Percentiles rank a stretch among this genome's conserved stretches.
Conservation (phyloP, 768 basidiomycete genomes). For the Neoboletus magnificus region DNA sequence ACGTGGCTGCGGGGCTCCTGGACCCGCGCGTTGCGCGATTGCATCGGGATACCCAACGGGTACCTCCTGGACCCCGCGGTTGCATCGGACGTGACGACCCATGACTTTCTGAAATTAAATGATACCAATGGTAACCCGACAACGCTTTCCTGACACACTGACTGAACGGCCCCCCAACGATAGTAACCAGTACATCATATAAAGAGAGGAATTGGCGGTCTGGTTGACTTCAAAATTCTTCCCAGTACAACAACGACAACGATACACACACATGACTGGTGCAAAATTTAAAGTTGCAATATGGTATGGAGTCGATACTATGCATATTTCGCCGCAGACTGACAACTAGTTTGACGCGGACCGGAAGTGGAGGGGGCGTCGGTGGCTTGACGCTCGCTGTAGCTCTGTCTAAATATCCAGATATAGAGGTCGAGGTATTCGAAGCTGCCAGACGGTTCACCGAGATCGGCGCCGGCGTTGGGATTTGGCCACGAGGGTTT, state of each 20-base stretch:
- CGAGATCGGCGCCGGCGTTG: conserved; percentile 64
- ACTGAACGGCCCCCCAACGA: not conserved
- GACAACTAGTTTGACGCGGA: not conserved
- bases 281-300: conserved; percentile 29
- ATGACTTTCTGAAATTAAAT: conserved; percentile 4
- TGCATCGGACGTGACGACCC: conserved; percentile 17
- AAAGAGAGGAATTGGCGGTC: not conserved
- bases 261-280: conserved; percentile 6
- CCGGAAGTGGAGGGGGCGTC: conserved; percentile 40
- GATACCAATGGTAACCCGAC: not conserved
- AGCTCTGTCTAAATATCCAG: conserved; percentile 38
- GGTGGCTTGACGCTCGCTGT: conserved; percentile 40
- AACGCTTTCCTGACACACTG: not conserved
- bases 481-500: conserved; percentile 38
- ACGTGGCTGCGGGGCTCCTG: not conserved
- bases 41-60: conserved; percentile 13
- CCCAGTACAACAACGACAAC: not conserved
- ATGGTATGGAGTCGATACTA: conserved; percentile 15
- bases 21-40: conserved; percentile 16
- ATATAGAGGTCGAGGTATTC: conserved; percentile 56
- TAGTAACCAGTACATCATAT: not conserved
- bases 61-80: conserved; percentile 14
- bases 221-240: not conserved
- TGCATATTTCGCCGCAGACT: not conserved
- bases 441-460: conserved; percentile 49